phyloP scores from a whole-genome alignment of 2,329 filamentous ascomycete species.

The Penicillium sp. region DNA sequence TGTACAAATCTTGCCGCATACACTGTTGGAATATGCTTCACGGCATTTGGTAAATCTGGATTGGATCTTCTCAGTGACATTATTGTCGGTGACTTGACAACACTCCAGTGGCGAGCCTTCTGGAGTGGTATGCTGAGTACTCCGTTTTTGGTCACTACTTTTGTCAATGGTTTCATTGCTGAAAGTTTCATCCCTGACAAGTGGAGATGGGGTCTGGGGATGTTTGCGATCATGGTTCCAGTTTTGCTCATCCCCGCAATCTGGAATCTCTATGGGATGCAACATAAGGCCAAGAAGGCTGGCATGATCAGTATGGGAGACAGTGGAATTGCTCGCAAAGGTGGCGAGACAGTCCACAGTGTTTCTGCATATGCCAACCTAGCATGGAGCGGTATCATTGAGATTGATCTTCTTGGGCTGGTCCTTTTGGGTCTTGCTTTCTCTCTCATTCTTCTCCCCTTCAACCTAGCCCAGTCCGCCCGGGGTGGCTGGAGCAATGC shows the following conservation, averaged over 20 bases:
- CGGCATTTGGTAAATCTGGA: constrained; percentile 31
- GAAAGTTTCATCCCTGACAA: constrained; percentile 40
- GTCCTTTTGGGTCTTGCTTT: constrained; percentile 15
- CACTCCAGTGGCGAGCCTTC: constrained; percentile 33
- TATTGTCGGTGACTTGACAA: constrained; percentile 32
- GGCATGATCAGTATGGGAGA: constrained; percentile 35
- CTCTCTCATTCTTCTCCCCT: constrained; percentile 60
- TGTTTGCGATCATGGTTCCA: constrained; percentile 61
- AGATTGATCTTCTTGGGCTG: constrained; percentile 56
- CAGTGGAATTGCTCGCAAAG: background rate
- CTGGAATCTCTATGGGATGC: constrained; percentile 26
- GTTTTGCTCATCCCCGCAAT: constrained; percentile 47
- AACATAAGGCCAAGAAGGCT: constrained; percentile 8
- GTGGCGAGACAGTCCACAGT: constrained; percentile 11
- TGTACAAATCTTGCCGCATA: constrained; percentile 24
- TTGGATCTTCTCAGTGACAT: constrained; percentile 31
- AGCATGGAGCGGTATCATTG: constrained; percentile 54
- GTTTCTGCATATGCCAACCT: constrained; percentile 7
- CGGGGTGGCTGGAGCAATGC: constrained; percentile 45
- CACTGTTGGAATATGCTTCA: constrained; percentile 28
- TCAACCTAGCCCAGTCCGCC: constrained; percentile 54
- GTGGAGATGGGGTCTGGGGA: constrained; percentile 64
- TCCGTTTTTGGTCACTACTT: constrained; percentile 44
- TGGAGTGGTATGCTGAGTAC: constrained; percentile 20
- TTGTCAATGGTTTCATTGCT: constrained; percentile 47